Evolutionary conservation across 306 rosid species (phyloP).

Genomic region (Sicyos edulis): DNA sequence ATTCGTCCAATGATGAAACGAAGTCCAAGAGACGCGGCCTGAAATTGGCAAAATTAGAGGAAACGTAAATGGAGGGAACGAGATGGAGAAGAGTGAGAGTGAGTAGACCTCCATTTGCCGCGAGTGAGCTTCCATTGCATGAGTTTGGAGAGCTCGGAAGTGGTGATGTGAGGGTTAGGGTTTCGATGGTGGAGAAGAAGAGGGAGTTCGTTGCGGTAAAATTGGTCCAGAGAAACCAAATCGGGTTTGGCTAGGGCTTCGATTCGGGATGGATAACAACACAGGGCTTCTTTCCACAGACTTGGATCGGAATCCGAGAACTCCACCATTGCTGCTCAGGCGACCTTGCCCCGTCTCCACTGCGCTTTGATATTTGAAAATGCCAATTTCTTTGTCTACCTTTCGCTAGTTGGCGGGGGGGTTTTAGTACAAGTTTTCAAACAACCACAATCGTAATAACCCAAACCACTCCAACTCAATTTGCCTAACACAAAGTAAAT

Average conservation of each 20-base stretch:
- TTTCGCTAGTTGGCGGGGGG: too few relatives aligned
- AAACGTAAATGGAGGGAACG: neutral
- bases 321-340: constrained; percentile 39
- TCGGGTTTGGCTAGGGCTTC: constrained; percentile 52
- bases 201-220: constrained; percentile 61
- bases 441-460: too few relatives aligned
- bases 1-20: constrained; percentile 63
- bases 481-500: too few relatives aligned
- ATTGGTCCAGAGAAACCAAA: constrained; percentile 51
- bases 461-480: too few relatives aligned
- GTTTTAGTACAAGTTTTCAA: too few relatives aligned
- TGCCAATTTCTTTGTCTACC: too few relatives aligned
- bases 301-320: constrained; percentile 37
- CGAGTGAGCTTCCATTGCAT: constrained; percentile 95
- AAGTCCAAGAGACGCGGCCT: constrained; percentile 88
- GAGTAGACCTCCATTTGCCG: constrained; percentile 72
- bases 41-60: constrained; percentile 15
- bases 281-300: constrained; percentile 59
- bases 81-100: too few relatives aligned
- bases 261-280: constrained; percentile 39
- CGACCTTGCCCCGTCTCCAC: too few relatives aligned
- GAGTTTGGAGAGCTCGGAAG: constrained; percentile 61
- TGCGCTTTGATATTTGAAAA: too few relatives aligned
- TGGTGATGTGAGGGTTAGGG: constrained; percentile 75
- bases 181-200: constrained; percentile 55